Evolutionary conservation across 2,329 filamentous ascomycete species (phyloP), one percentile per base, ranked within the genome.

Genomic region (Fusarium nelsonii): DNA sequence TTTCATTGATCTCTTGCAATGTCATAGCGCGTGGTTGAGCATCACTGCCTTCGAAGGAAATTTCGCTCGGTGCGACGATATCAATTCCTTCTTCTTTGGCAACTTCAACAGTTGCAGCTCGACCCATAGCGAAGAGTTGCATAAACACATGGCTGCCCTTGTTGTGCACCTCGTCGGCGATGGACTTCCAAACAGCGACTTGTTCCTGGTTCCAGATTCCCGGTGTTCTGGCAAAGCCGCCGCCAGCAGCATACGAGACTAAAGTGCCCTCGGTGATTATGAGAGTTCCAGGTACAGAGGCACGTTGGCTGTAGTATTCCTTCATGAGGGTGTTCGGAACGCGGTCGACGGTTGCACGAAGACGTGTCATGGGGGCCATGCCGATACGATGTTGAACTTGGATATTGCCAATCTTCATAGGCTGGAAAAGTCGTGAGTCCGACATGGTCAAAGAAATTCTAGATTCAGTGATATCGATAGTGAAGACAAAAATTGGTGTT

Each of bases 121-220:
- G 84, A 6, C 90, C 89, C 8, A 88, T 79, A 0, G 84, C 84
- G 83, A 88, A 91, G 0, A 92, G 80, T 73, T 92, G 90, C 3
- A 83, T 76, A 77, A 83, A 91, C 52, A 91, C 88, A 73, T 84
- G 87, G 11, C 82, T 84, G 5, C 85, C 86, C 71, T 89, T 89
- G 34, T 81, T 79, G 74, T 93, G 90, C 1, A 92, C 89, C 2
- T 85, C 86, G 28, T 89, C 85, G 1, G 86, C 89, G 52, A 92
- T 81, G 16, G 82, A 77, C 60, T 84, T 87, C 90, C 90, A 92
- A 0, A 81, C 85, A 0, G 79, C 78, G 44, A 90, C 81, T 62
- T 91, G 89, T 8, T 80, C 82, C 0, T 83, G 76, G 40, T 73
- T 85, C 78, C 83, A 91, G 67, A 92, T 87, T 2, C 87, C 88